Evolutionary conservation across 805 yeast genomes (phyloP), one percentile per base, ranked within the genome.

Genomic region (Suhomyces sp.): DNA sequence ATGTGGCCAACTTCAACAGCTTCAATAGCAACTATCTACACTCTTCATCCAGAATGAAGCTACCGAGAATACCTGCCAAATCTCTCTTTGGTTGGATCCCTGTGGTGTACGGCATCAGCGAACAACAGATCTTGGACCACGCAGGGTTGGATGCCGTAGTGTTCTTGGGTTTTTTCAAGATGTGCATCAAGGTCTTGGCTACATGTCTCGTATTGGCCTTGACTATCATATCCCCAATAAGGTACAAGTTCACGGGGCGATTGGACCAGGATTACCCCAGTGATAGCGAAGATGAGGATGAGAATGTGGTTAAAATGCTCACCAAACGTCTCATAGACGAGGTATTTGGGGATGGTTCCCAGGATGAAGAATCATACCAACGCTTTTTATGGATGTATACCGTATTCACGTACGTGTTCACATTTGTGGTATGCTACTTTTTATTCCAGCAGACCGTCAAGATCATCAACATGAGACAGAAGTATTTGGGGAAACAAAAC

Each of bases 101-200:
- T 0, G 75, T 79, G 0, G 63, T 91, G 10, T 76, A 75, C 53
- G 58, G 59, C 9, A 79, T 90, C 13, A 68, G 72, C 17, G 98
- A 91, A 47, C 70, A 75, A 11, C 88, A 88, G 39, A 75, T 93
- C 2, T 69, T 91, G 33, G 91, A 88, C 42, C 83, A 81, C 51
- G 96, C 97, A 2, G 98, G 98, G 0, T 62, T 91, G 28, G 98
- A 91, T 63, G 97, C 97, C 0, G 88, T 76, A 61, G 98, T 93
- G 31, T 91, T 86, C 52, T 62, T 91, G 20, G 88, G 88, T 3
- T 90, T 91, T 56, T 93, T 93, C 73, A 82, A 85, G 42, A 86
- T 88, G 85, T 76, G 93, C 42, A 85, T 90, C 31, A 77, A 78
- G 54, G 65, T 86, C 6, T 59, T 91, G 16, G 60, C 76, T 2